Evolutionary conservation across 768 basidiomycete genomes (phyloP).

Genomic region (Phaeotremella fagi): DNA sequence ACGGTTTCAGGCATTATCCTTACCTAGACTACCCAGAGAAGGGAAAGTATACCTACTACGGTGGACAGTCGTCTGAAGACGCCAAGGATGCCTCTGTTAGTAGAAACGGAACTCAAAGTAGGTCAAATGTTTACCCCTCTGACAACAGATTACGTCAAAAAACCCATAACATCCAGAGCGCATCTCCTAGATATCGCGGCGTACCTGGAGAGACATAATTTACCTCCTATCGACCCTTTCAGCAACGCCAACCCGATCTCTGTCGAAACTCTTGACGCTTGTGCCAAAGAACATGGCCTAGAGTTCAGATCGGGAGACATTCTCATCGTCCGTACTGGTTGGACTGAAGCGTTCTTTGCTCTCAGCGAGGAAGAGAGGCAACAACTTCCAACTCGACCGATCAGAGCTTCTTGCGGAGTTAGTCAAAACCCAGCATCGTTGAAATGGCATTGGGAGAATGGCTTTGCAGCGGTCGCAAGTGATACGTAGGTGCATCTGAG

Average conservation of each 20-base stretch:
- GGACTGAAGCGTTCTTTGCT: slow-evolving; percentile 12
- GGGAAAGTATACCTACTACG: slow-evolving; percentile 20
- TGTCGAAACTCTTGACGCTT: slow-evolving; percentile 7
- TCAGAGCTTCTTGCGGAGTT: slow-evolving; percentile 9
- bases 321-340: slow-evolving; percentile 28
- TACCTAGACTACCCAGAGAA: slow-evolving; percentile 28
- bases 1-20: slow-evolving; percentile 21
- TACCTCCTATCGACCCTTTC: slow-evolving; percentile 12
- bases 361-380: slow-evolving; percentile 8
- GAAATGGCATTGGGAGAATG: slow-evolving; percentile 31
- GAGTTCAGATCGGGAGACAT: slow-evolving; percentile 21
- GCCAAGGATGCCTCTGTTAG: slow-evolving; percentile 10
- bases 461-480: slow-evolving; percentile 23
- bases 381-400: neutral
- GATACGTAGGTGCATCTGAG: slow-evolving; percentile 13
- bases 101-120: slow-evolving; percentile 25
- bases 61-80: slow-evolving; percentile 21
- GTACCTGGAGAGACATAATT: slow-evolving; percentile 11
- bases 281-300: slow-evolving; percentile 4
- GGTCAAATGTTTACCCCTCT: neutral
- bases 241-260: slow-evolving; percentile 10
- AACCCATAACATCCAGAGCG: slow-evolving; percentile 29
- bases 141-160: slow-evolving; percentile 15
- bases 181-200: slow-evolving; percentile 24
- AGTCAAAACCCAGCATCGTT: slow-evolving; percentile 11